Percentiles rank a stretch among this genome's conserved stretches.
These are phyloP conservation scores for Fusarium temperatum DNA, from an alignment of 2,329 filamentous ascomycete species.

Conservation along the genomic window DNA sequence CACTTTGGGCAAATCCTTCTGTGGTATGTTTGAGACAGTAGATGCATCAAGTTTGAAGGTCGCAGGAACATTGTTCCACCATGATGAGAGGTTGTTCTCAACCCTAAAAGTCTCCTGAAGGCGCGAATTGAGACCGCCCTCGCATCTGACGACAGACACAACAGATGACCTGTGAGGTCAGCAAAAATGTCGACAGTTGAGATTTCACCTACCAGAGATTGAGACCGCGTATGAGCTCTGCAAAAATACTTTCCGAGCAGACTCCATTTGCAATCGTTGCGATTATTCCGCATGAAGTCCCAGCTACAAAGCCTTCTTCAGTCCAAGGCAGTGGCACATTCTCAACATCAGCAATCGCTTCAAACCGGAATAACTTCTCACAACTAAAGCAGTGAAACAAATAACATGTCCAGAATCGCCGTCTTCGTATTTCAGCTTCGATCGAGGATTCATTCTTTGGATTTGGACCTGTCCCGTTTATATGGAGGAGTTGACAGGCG, in stretches of 20 bases:
- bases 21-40: rapidly evolving
- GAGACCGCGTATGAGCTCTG: not conserved
- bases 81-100: not conserved
- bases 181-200: rapidly evolving
- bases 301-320: not conserved
- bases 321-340: not conserved
- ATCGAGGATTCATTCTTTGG: not conserved
- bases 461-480: not conserved
- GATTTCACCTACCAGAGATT: not conserved
- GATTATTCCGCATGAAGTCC: rapidly evolving
- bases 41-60: not conserved
- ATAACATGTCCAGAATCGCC: not conserved
- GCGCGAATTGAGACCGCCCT: rapidly evolving
- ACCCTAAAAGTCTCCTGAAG: not conserved
- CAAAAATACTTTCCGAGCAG: not conserved
- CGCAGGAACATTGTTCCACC: not conserved
- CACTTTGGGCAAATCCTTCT: rapidly evolving
- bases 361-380: not conserved
- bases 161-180: not conserved
- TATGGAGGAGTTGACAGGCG: conserved; percentile 26
- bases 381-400: not conserved
- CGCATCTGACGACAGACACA: not conserved
- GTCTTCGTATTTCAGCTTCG: not conserved
- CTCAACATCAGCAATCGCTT: not conserved
- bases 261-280: not conserved